Evolutionary conservation across 1,284 basidiomycete species (phyloP).

Genomic region (Microbotryum lychnidis-dioicae): DNA sequence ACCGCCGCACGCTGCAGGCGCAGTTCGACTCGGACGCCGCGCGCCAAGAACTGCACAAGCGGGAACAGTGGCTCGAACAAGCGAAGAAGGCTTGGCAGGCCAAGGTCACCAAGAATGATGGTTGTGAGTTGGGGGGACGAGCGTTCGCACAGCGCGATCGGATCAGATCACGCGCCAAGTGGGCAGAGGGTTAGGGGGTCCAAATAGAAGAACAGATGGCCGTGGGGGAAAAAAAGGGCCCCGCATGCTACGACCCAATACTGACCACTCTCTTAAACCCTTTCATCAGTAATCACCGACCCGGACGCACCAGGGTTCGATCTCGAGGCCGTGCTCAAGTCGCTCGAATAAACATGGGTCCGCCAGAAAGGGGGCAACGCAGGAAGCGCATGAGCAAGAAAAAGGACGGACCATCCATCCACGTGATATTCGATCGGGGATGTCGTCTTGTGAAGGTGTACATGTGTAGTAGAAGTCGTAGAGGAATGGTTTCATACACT

Average conservation of each 20-base stretch:
- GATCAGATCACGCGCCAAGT: too few relatives aligned
- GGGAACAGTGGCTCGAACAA: conserved; percentile 70
- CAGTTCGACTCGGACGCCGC: conserved; percentile 64
- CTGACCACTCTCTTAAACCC: not conserved
- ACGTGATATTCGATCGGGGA: too few relatives aligned
- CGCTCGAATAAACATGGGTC: conserved; percentile 12
- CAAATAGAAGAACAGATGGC: too few relatives aligned
- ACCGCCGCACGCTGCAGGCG: conserved; percentile 81
- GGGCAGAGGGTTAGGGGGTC: too few relatives aligned
- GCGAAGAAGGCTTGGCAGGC: conserved; percentile 84
- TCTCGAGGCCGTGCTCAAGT: conserved; percentile 76
- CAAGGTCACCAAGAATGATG: conserved; percentile 30
- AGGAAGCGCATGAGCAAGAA: too few relatives aligned
- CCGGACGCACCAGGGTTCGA: conserved; percentile 94
- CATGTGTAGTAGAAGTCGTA: not conserved
- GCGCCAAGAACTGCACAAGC: conserved; percentile 59
- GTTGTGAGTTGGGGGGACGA: conserved; percentile 9
- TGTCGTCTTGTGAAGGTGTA: not conserved
- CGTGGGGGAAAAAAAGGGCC: too few relatives aligned
- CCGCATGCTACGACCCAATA: not conserved
- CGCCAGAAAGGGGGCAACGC: too few relatives aligned
- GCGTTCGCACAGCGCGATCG: too few relatives aligned
- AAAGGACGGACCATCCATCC: too few relatives aligned
- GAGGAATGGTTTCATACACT: too few relatives aligned
- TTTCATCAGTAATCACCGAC: conserved; percentile 70